Evolutionary conservation across 2,329 filamentous ascomycete genomes (phyloP).

Genomic region (Stemphylium beticola): DNA sequence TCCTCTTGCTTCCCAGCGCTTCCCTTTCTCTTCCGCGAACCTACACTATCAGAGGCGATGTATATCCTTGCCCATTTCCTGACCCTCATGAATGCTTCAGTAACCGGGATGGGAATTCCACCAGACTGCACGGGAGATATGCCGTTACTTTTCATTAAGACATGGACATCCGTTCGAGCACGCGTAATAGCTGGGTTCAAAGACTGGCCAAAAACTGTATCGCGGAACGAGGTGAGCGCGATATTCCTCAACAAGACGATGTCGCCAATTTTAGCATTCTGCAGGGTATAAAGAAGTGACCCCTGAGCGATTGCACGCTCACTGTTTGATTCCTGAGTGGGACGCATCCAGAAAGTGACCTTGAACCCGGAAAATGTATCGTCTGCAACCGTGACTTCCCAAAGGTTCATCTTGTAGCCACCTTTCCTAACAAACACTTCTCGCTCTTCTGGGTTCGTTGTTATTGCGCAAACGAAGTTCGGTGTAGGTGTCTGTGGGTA

Average conservation of each 20-base stretch:
- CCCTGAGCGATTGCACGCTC: conserved; percentile 29
- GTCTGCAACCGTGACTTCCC: conserved; percentile 68
- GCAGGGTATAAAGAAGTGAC: conserved; percentile 50
- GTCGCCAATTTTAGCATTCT: conserved; percentile 70
- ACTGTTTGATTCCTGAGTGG: conserved; percentile 24
- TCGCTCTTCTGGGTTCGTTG: conserved; percentile 72
- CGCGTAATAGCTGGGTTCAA: conserved; percentile 74
- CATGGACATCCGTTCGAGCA: conserved; percentile 67
- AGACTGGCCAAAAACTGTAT: conserved; percentile 84
- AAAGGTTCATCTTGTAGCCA: conserved; percentile 54
- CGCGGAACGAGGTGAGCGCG: conserved; percentile 75
- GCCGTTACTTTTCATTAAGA: conserved; percentile 66
- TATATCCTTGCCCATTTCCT: conserved; percentile 78
- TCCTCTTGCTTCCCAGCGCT: conserved; percentile 3
- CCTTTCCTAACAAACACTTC: conserved; percentile 72
- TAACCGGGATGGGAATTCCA: conserved; percentile 55
- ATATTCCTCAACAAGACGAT: conserved; percentile 81
- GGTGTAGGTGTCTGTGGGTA: conserved; percentile 81
- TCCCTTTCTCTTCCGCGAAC: conserved; percentile 29
- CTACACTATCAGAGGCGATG: conserved; percentile 54
- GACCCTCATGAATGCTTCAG: conserved; percentile 70
- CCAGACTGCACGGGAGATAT: conserved; percentile 56
- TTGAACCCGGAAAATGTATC: conserved; percentile 82
- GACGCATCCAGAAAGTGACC: conserved; percentile 81
- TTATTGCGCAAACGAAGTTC: conserved; percentile 80